Evolutionary conservation across 192 early-diverging fungal genomes (phyloP).

Genomic region (Coemansia sp.): DNA sequence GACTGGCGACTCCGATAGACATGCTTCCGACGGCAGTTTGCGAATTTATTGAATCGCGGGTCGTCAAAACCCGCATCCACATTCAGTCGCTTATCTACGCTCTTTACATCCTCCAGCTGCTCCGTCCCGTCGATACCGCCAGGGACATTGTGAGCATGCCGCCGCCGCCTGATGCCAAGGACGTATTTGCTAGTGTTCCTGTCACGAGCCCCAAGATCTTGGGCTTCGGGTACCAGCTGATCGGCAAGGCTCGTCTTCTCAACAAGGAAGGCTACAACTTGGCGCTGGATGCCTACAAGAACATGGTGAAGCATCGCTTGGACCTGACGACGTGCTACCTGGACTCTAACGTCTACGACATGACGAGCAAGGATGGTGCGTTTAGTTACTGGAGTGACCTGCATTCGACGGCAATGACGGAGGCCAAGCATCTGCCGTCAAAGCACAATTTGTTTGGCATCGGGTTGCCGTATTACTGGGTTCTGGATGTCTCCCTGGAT

Average conservation of each 20-base stretch:
- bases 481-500: not conserved
- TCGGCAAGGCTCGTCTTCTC: slow-evolving; percentile 31
- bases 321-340: slow-evolving; percentile 17
- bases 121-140: slow-evolving; percentile 23
- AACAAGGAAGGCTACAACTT: slow-evolving; percentile 17
- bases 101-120: slow-evolving; percentile 34
- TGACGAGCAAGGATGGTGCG: slow-evolving; percentile 10
- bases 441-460: slow-evolving; percentile 29
- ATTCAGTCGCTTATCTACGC: slow-evolving; percentile 19
- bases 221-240: slow-evolving; percentile 36
- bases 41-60: not conserved
- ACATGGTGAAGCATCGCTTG: not conserved
- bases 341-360: slow-evolving; percentile 25
- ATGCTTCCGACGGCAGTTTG: slow-evolving; percentile 22
- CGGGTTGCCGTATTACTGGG: slow-evolving; percentile 21
- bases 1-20: slow-evolving; percentile 31
- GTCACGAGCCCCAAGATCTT: slow-evolving; percentile 6
- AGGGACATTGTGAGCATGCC: slow-evolving; percentile 19
- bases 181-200: slow-evolving; percentile 11
- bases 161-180: slow-evolving; percentile 23
- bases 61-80: slow-evolving; percentile 8
- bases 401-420: slow-evolving; percentile 9
- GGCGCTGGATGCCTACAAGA: slow-evolving; percentile 6
- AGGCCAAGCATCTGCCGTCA: slow-evolving; percentile 1
- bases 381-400: slow-evolving; percentile 28